phyloP scores from a whole-genome alignment of 2,329 filamentous ascomycete species.

The Ustulina deusta region DNA sequence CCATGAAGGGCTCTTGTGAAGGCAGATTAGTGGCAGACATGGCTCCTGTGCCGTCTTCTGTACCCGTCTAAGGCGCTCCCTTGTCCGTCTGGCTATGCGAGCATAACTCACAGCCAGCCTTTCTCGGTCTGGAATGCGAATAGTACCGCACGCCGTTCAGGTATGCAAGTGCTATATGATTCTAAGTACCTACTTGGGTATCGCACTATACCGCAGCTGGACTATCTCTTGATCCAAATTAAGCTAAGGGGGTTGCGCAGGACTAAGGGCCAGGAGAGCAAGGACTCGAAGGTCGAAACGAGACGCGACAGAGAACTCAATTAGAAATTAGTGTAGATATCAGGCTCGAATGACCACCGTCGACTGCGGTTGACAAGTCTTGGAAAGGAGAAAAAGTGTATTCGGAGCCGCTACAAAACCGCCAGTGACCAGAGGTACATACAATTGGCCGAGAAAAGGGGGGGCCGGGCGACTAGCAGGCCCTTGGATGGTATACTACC shows the following conservation, averaged over 20 bases:
- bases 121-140: slow-evolving; percentile 27
- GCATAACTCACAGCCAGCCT: slow-evolving; percentile 30
- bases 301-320: slow-evolving; percentile 20
- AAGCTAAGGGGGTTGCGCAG: slow-evolving; percentile 22
- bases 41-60: slow-evolving; percentile 12
- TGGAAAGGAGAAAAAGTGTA: slow-evolving; percentile 37
- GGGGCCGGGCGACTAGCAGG: background rate
- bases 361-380: slow-evolving; percentile 9
- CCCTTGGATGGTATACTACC: background rate
- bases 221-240: slow-evolving; percentile 15
- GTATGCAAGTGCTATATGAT: slow-evolving; percentile 14
- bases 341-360: background rate
- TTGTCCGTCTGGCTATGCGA: slow-evolving; percentile 25
- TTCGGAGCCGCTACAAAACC: slow-evolving; percentile 19
- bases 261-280: slow-evolving; percentile 29
- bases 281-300: slow-evolving; percentile 22
- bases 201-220: slow-evolving; percentile 6
- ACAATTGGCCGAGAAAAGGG: background rate
- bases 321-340: no score
- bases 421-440: slow-evolving; percentile 27
- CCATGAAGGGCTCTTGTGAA: slow-evolving; percentile 31
- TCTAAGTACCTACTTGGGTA: slow-evolving; percentile 29
- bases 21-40: slow-evolving; percentile 32
- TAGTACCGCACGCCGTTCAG: slow-evolving; percentile 12
- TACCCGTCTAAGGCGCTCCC: slow-evolving; percentile 11